Evolutionary conservation across 2,329 filamentous ascomycete species (phyloP).

Genomic region (Scedosporium boydii): DNA sequence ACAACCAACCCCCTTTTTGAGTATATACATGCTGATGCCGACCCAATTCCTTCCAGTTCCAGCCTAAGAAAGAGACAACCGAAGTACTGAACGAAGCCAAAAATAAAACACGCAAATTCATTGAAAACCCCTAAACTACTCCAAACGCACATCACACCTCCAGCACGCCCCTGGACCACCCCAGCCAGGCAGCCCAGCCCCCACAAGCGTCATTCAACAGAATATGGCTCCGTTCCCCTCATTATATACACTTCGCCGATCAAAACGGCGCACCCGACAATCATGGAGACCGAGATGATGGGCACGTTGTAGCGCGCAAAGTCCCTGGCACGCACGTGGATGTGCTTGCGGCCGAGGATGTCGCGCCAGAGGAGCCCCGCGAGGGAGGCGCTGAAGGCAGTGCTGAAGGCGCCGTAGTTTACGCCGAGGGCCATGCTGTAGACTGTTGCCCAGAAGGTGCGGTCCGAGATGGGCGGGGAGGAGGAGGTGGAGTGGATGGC

Average conservation of each 20-base stretch:
- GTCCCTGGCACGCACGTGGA: slow-evolving; percentile 51
- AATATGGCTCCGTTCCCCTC: too few relatives aligned
- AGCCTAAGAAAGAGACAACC: too few relatives aligned
- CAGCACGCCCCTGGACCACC: too few relatives aligned
- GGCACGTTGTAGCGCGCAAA: slow-evolving; percentile 62
- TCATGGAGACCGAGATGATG: slow-evolving; percentile 62
- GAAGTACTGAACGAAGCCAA: too few relatives aligned
- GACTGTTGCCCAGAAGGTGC: slow-evolving; percentile 64
- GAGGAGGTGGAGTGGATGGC: slow-evolving; percentile 39
- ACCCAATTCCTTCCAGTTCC: too few relatives aligned
- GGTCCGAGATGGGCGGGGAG: slow-evolving; percentile 42
- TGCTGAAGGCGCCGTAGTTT: slow-evolving; percentile 67
- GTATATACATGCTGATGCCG: too few relatives aligned
- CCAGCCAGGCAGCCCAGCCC: too few relatives aligned
- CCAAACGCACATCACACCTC: too few relatives aligned
- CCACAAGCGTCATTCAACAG: too few relatives aligned
- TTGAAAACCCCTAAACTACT: too few relatives aligned
- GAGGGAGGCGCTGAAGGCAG: slow-evolving; percentile 61
- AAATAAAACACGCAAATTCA: too few relatives aligned
- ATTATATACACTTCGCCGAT: slow-evolving; percentile 54
- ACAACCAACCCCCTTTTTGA: too few relatives aligned
- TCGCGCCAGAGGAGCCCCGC: slow-evolving; percentile 66
- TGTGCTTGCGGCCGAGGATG: slow-evolving; percentile 59
- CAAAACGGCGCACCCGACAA: slow-evolving; percentile 50
- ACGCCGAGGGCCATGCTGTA: slow-evolving; percentile 68